Evolutionary conservation across 805 yeast genomes (phyloP).

Genomic region (Candida oleophila): DNA sequence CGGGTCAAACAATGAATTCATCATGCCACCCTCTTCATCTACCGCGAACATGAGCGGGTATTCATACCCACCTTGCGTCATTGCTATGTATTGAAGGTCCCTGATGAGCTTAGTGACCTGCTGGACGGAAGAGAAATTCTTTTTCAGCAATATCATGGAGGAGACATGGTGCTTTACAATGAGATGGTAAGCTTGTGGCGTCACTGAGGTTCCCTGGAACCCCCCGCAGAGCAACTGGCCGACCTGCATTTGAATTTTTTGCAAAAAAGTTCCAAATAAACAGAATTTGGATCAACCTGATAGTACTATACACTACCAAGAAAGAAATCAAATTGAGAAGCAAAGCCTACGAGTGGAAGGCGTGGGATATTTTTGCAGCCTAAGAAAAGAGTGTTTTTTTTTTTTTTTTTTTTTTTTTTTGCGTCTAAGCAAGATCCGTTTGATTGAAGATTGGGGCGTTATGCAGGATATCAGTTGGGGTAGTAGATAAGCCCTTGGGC

Average conservation of each 20-base stretch:
- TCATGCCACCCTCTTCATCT: conserved; percentile 66
- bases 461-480: too few species aligned
- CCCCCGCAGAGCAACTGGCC: conserved; percentile 64
- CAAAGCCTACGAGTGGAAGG: too few species aligned
- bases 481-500: too few species aligned
- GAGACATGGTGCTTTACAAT: conserved; percentile 52
- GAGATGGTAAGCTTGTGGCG: conserved; percentile 51
- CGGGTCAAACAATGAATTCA: conserved; percentile 56
- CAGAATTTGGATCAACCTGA: too few species aligned
- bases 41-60: conserved; percentile 56
- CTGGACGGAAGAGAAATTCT: conserved; percentile 49
- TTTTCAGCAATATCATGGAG: conserved; percentile 49
- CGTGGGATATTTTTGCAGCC: too few species aligned
- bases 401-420: too few species aligned
- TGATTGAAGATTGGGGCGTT: too few species aligned
- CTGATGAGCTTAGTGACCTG: conserved; percentile 50
- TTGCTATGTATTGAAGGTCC: conserved; percentile 56
- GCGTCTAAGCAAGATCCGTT: too few species aligned
- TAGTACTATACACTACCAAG: too few species aligned
- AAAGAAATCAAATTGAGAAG: too few species aligned
- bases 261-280: too few species aligned
- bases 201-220: conserved; percentile 53
- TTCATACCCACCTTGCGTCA: conserved; percentile 43
- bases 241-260: conserved; percentile 13
- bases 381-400: too few species aligned